These are phyloP conservation scores for Anisogramma anomala DNA, from an alignment of 2,329 filamentous ascomycete species.

Conservation along the genomic window DNA sequence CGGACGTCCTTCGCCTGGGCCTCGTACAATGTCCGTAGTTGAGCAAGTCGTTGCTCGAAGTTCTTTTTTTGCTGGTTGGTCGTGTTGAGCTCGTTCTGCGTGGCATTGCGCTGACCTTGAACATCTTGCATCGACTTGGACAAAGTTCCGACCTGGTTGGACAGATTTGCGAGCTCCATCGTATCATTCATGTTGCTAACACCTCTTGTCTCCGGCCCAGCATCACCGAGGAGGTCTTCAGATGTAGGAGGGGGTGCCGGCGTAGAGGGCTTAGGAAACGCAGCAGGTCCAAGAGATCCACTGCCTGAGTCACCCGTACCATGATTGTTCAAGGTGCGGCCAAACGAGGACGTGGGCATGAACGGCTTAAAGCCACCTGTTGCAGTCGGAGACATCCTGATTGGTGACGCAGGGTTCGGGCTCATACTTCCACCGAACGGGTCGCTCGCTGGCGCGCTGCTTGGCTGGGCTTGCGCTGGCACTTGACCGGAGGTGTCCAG, in stretches of 20 bases:
- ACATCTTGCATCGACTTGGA: constrained; percentile 92
- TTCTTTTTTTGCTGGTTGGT: constrained; percentile 81
- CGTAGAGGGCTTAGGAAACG: constrained; percentile 23
- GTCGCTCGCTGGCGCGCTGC: constrained; percentile 59
- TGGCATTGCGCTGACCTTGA: constrained; percentile 65
- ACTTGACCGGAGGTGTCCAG: constrained; percentile 53
- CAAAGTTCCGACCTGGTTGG: constrained; percentile 84
- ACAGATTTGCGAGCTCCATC: constrained; percentile 85
- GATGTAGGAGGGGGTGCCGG: constrained; percentile 29
- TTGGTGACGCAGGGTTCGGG: constrained; percentile 41
- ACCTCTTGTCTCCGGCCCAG: constrained; percentile 60
- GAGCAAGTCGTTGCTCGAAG: constrained; percentile 77
- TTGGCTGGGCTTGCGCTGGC: constrained; percentile 52
- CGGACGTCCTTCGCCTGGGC: constrained; percentile 84
- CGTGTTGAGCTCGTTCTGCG: constrained; percentile 73
- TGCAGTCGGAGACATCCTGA: constrained; percentile 35
- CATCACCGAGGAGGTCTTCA: constrained; percentile 85
- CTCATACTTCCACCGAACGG: constrained; percentile 46
- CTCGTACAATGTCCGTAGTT: constrained; percentile 81
- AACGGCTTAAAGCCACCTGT: constrained; percentile 70
- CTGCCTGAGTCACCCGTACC: constrained; percentile 52
- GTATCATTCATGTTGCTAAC: constrained; percentile 85
- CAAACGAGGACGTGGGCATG: constrained; percentile 83
- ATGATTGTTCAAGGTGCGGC: constrained; percentile 67
- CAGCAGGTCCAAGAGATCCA: constrained; percentile 5